Conservation (phyloP, 2,329 filamentous ascomycete species). For the Ustulina deusta region DNA sequence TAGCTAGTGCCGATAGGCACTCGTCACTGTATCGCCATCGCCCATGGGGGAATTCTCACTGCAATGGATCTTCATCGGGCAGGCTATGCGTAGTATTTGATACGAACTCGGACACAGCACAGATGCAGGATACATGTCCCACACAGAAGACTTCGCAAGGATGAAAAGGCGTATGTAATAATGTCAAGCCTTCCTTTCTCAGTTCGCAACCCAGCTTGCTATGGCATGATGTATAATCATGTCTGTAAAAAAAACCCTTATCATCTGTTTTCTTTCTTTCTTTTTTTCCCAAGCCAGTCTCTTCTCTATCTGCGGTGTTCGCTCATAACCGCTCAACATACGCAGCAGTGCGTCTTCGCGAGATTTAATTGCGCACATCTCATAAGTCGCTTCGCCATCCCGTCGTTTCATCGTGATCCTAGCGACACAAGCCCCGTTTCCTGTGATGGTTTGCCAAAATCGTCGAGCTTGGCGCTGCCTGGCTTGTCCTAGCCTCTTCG, state of each 20-base stretch:
- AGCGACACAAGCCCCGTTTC: not conserved
- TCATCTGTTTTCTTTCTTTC: not conserved
- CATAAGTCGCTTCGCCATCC: not conserved
- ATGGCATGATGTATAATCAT: not conserved
- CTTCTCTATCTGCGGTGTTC: not conserved
- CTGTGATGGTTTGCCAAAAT: not conserved
- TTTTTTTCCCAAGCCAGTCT: not conserved
- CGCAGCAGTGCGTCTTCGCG: not conserved
- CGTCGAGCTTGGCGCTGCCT: not conserved
- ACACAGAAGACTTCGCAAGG: no score
- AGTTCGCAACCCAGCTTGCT: not conserved
- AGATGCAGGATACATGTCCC: no score
- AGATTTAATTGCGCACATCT: not conserved
- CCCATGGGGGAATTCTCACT: no score
- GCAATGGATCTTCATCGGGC: not conserved
- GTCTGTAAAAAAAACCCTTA: no score
- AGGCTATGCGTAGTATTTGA: not conserved
- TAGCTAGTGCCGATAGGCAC: not conserved
- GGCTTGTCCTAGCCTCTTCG: not conserved
- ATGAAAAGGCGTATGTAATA: not conserved
- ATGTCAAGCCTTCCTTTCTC: not conserved
- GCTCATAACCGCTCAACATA: not conserved
- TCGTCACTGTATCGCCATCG: not conserved
- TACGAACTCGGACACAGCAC: not conserved
- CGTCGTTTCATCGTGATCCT: not conserved